phyloP scores from a whole-genome alignment of 441 rosid genomes.

The Corymbia calophylla region DNA sequence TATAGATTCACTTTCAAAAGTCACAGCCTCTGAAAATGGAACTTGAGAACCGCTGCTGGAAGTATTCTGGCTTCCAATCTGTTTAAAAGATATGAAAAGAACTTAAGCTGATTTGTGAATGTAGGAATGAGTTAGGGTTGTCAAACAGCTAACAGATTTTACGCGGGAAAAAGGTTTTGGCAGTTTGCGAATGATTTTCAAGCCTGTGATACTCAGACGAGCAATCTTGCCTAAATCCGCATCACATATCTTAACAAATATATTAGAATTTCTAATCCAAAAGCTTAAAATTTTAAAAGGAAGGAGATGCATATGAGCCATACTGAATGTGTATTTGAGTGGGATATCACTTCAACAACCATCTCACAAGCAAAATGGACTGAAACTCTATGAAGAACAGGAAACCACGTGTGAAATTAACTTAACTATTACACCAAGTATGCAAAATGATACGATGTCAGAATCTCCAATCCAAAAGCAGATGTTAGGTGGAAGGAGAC shows the following conservation, averaged over 20 bases:
- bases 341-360: neutral
- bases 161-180: neutral
- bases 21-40: constrained; percentile 30
- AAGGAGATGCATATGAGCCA: neutral
- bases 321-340: neutral
- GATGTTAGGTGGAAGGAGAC: neutral
- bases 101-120: neutral
- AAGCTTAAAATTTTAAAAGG: neutral
- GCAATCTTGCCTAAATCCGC: neutral
- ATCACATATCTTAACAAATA: neutral
- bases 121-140: neutral
- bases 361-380: neutral
- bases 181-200: neutral
- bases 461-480: neutral
- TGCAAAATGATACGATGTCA: neutral
- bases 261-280: neutral
- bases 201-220: neutral
- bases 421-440: neutral
- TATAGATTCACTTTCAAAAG: constrained; percentile 36
- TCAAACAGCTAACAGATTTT: neutral
- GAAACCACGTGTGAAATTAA: neutral
- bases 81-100: constrained; percentile 4
- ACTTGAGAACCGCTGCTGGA: constrained; percentile 47
- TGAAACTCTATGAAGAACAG: neutral
- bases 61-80: constrained; percentile 55